Evolutionary conservation across 352 stramenopile species (phyloP), one percentile per base, ranked within the genome.

Genomic region (Globisporangium barbulae): DNA sequence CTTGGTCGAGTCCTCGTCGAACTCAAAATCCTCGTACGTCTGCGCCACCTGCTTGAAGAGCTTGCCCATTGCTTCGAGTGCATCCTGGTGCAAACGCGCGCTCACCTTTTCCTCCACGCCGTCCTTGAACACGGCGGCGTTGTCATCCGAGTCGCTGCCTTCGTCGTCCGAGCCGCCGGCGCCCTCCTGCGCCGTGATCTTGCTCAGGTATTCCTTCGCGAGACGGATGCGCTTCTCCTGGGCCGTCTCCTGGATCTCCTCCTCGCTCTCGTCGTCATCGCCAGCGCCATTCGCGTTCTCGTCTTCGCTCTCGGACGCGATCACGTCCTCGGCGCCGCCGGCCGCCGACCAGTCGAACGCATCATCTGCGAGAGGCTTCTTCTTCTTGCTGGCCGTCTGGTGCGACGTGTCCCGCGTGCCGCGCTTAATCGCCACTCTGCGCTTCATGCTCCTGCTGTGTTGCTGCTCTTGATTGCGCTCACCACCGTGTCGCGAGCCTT

Each of bases 161-260:
- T 81, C 75, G 12, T 74, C 67, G 25, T 83, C 69, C 4, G 67
- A 72, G 12, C 52, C 65, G 7, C 58, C 60, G 9, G 67, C 69
- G 1, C 66, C 71, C 52, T 93, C 85, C 67, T 96, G 82, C 50
- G 76, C 71, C 52, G 80, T 89, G 62, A 97, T 83, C 72, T 93
- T 96, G 64, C 60, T 73, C 61, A 97, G 58, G 66, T 97, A 96
- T 50, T 94, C 80, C 72, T 96, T 96, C 19, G 91, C 90, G 53
- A 97, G 72, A 4, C 91, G 83, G 65, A 97, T 71, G 50, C 89
- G 85, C 74, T 91, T 96, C 68, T 97, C 89, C 73, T 97, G 85
- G 17, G 81, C 81, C 8, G 85, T 94, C 74, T 97, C 90, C 33
- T 89, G 76, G 8, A 68, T 67, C 67, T 92, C 76, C 19, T 76